These are phyloP conservation scores for Pseudocercospora musae DNA, from an alignment of 2,329 filamentous ascomycete genomes.

Conservation along the genomic window DNA sequence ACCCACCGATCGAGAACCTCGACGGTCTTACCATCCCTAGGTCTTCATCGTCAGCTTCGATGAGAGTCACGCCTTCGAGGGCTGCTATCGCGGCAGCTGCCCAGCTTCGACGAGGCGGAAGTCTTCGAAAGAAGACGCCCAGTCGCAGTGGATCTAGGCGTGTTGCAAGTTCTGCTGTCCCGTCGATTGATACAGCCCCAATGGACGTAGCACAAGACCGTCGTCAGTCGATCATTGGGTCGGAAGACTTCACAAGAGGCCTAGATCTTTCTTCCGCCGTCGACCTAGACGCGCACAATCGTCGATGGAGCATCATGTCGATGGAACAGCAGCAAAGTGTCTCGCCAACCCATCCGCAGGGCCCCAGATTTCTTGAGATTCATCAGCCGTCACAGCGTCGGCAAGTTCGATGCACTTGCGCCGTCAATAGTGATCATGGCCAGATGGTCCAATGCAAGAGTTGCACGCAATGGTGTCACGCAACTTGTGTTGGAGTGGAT, in stretches of 20 bases:
- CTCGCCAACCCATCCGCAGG: constrained; percentile 19
- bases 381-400: constrained; percentile 35
- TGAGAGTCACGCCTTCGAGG: constrained; percentile 34
- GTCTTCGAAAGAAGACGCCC: constrained; percentile 27
- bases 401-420: constrained; percentile 56
- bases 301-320: constrained; percentile 46
- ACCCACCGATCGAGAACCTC: constrained; percentile 35
- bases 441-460: constrained; percentile 63
- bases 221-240: constrained; percentile 15
- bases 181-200: constrained; percentile 31
- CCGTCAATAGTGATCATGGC: constrained; percentile 52
- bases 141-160: constrained; percentile 21
- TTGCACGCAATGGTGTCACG: constrained; percentile 62
- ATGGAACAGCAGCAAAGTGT: constrained; percentile 44
- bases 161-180: constrained; percentile 10
- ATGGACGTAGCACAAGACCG: constrained; percentile 27
- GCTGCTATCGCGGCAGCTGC: constrained; percentile 36
- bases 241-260: constrained; percentile 13
- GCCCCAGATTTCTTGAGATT: constrained; percentile 7
- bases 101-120: constrained; percentile 34
- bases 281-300: constrained; percentile 43
- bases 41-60: constrained; percentile 32
- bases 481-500: constrained; percentile 54
- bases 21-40: constrained; percentile 35
- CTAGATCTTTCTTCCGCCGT: constrained; percentile 22